phyloP scores from a whole-genome alignment of 1,139 yeast genomes.

The Scheffersomyces segobiensis region DNA sequence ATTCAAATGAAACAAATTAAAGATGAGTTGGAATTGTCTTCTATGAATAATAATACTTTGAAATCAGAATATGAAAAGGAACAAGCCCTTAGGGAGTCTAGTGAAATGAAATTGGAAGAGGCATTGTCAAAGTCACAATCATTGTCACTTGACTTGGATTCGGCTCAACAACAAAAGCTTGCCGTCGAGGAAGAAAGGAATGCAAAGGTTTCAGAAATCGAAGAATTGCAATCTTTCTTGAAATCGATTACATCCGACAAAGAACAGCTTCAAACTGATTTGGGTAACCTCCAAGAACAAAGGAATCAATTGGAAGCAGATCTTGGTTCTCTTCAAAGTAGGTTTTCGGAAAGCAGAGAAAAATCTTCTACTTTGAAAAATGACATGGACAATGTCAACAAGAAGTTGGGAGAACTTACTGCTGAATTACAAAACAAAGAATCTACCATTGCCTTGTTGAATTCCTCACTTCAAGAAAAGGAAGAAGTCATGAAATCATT shows the following conservation, averaged over 20 bases:
- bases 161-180: background rate
- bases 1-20: slow-evolving; percentile 10
- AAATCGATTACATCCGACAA: background rate
- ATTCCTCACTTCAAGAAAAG: background rate
- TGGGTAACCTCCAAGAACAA: background rate
- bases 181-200: slow-evolving; percentile 2
- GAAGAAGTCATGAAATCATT: background rate
- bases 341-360: background rate
- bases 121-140: background rate
- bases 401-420: background rate
- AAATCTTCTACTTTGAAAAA: background rate
- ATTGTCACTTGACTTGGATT: background rate
- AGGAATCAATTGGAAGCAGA: background rate
- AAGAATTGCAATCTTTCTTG: slow-evolving; percentile 1
- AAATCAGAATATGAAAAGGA: slow-evolving; percentile 7
- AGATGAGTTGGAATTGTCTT: slow-evolving; percentile 10
- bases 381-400: background rate
- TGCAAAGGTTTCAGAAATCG: slow-evolving; percentile 3
- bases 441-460: background rate
- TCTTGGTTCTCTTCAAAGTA: background rate
- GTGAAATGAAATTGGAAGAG: background rate
- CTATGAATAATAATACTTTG: slow-evolving; percentile 10
- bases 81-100: background rate
- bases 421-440: background rate
- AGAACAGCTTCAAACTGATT: background rate